A percentile compares a stretch with the other conserved stretches of the same genome.
These are phyloP conservation scores for Cryptomeria japonica DNA, from an alignment of 75 land plant genomes.

Conservation along the genomic window DNA sequence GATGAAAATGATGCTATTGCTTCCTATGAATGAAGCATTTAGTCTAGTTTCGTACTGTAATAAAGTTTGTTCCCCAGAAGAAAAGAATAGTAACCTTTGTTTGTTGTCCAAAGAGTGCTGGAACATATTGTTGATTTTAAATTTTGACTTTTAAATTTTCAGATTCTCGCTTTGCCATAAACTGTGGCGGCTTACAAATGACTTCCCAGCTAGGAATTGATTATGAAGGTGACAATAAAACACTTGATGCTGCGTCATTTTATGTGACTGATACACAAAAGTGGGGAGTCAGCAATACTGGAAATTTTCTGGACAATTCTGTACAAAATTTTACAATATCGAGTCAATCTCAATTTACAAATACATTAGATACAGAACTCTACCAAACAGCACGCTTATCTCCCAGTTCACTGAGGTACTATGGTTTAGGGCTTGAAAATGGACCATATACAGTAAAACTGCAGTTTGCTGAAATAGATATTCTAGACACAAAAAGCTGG, in stretches of 20 bases:
- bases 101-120: not conserved
- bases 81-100: not conserved
- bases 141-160: slow-evolving; percentile 2
- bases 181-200: slow-evolving; percentile 38
- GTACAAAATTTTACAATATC: not conserved
- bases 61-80: not conserved
- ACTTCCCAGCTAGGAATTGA: slow-evolving; percentile 5
- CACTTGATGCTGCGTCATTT: slow-evolving; percentile 23
- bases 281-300: slow-evolving; percentile 31
- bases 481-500: slow-evolving; percentile 22
- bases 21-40: slow-evolving; percentile 4
- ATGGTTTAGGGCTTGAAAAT: slow-evolving; percentile 53
- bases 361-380: slow-evolving; percentile 16
- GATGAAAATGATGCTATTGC: not conserved
- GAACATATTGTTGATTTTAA: not conserved
- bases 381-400: slow-evolving; percentile 36
- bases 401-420: slow-evolving; percentile 47
- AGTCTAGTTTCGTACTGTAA: not conserved
- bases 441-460: slow-evolving; percentile 32
- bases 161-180: slow-evolving; percentile 36
- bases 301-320: slow-evolving; percentile 11
- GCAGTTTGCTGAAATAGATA: slow-evolving; percentile 52
- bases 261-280: slow-evolving; percentile 17
- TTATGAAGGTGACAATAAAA: slow-evolving; percentile 28
- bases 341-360: slow-evolving; percentile 10